Percentiles rank a stretch among this genome's conserved stretches.
Conservation (phyloP, 208 protist genomes). For the Tritrichomonas foetus region DNA sequence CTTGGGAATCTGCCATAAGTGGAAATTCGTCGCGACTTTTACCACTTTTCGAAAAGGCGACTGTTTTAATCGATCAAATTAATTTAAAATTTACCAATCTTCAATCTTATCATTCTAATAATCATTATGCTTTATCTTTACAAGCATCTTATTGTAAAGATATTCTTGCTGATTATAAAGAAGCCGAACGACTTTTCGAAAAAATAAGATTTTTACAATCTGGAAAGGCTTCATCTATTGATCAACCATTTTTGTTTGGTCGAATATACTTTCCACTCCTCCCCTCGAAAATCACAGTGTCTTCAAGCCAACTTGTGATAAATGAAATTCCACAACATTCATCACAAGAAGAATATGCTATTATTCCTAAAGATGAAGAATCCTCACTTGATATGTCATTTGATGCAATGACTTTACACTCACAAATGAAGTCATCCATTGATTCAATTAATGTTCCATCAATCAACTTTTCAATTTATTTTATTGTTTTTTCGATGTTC, state of each 20-base stretch:
- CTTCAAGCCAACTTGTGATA: too few relatives aligned
- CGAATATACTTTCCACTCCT: neutral
- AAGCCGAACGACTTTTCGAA: neutral
- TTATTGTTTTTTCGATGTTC: too few relatives aligned
- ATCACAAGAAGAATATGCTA: too few relatives aligned
- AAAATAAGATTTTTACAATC: neutral
- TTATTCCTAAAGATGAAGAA: too few relatives aligned
- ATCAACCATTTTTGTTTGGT: neutral
- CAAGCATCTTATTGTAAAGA: neutral
- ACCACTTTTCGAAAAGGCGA: neutral
- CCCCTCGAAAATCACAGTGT: neutral
- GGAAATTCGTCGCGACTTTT: neutral
- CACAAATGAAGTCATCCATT: too few relatives aligned
- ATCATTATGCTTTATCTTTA: neutral
- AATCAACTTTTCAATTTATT: too few relatives aligned
- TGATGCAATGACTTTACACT: too few relatives aligned
- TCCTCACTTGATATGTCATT: too few relatives aligned
- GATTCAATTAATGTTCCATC: too few relatives aligned
- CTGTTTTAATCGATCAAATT: neutral
- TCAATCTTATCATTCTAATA: neutral
- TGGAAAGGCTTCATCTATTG: neutral
- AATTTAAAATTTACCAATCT: neutral
- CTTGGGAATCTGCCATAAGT: neutral
- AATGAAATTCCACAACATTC: too few relatives aligned
- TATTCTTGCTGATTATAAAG: neutral